Conservation (phyloP, 2,329 filamentous ascomycete species). For the Aspergillus caelatus region DNA sequence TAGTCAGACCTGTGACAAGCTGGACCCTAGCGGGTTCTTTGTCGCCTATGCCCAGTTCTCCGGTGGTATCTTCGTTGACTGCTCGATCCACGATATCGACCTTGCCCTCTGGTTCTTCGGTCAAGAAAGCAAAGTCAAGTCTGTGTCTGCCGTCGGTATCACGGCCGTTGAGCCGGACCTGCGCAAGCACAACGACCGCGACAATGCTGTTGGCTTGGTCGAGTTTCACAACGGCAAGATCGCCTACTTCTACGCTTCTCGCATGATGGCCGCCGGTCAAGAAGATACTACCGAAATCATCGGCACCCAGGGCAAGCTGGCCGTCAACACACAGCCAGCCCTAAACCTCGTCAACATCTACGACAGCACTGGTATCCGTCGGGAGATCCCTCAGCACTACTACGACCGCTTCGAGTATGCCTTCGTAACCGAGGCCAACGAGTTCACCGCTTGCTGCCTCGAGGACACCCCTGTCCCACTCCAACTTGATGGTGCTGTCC, state of each 20-base stretch:
- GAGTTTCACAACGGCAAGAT: constrained; percentile 68
- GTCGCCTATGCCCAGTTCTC: constrained; percentile 67
- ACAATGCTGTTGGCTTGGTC: constrained; percentile 66
- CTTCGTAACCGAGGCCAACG: constrained; percentile 66
- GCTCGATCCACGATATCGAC: constrained; percentile 71
- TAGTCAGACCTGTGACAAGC: constrained; percentile 69
- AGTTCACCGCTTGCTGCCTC: constrained; percentile 63
- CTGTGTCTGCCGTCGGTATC: constrained; percentile 59
- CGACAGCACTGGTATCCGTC: constrained; percentile 56
- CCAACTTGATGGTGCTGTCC: constrained; percentile 60
- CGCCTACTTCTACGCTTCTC: constrained; percentile 64
- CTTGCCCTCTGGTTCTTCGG: constrained; percentile 67
- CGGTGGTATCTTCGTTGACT: constrained; percentile 72
- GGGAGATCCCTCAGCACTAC: constrained; percentile 65
- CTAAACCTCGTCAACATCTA: constrained; percentile 60
- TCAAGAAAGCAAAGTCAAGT: constrained; percentile 57
- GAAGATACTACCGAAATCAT: constrained; percentile 70
- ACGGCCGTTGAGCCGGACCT: constrained; percentile 63
- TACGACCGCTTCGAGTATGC: constrained; percentile 67
- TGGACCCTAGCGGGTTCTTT: constrained; percentile 68
- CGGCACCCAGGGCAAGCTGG: constrained; percentile 66
- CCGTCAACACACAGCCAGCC: constrained; percentile 63
- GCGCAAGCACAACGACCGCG: constrained; percentile 60
- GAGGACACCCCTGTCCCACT: constrained; percentile 60
- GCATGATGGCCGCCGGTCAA: constrained; percentile 71